Base-by-base conservation (phyloP, 2,329 filamentous ascomycete species). In the Sclerotinia borealis region DNA sequence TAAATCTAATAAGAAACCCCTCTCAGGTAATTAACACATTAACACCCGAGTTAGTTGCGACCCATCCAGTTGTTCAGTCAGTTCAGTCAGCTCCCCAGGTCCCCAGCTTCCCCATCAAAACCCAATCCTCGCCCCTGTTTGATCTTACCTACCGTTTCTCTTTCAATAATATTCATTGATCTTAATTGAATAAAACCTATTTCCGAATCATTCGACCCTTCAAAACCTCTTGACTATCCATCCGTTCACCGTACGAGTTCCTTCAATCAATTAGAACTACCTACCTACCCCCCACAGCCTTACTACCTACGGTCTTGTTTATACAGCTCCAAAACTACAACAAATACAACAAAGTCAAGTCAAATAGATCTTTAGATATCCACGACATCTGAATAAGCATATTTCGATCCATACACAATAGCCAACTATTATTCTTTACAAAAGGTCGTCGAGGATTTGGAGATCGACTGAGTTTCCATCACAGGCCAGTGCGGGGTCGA, bases 401-500 rank as follows among this genome's bases (percentile, higher is more conserved):
- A 34, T 17, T 45, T 4, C 19, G n/a, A 17, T 41, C 22, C 25
- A 56, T 17, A 45, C 29, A 34, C 8, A 22, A 43, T 31, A 34
- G 4, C n/a, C 52, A 31, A 45, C 52, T 17, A n/a, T 25, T 17
- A n/a, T 25, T 31, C 29, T 45, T 31, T 25, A 34, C 52, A 7
- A 56, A 29, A 22, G 19, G 27, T 56, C 39, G 11, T 34, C 29
- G 29, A 31, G 25, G 19, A 48, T 39, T 48, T 31, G 34, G 41
- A 39, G 39, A 29, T 49, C 17, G 17, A 29, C 37, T 49, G 60
- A 58, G 5, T 58, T 56, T 34, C 25, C 8, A 31, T 55, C 41
- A 34, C 41, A 41, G 17, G 34, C 49, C 60, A 62, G 60, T 62
- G 60, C 51, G 60, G 60, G 50, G 51, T 58, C 29, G 51, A 62